Evolutionary conservation across 1,139 yeast species (phyloP).

Genomic region (Yamadazyma jaroonii): DNA sequence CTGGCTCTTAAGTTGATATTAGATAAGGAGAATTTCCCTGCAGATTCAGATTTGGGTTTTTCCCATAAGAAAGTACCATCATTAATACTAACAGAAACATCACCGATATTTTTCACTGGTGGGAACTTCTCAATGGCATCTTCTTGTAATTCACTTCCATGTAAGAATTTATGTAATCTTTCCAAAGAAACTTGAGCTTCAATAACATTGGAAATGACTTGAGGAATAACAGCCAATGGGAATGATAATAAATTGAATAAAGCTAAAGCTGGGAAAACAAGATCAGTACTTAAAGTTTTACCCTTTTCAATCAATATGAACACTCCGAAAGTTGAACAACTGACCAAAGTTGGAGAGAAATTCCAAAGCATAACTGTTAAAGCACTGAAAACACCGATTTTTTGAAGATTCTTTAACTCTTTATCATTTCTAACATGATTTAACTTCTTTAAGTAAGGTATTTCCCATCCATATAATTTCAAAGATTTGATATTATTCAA

Average conservation of each 20-base stretch:
- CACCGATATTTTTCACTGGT: conserved; percentile 53
- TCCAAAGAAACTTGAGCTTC: conserved; percentile 88
- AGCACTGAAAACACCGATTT: conserved; percentile 77
- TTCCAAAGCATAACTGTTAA: conserved; percentile 75
- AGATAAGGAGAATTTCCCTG: conserved; percentile 70
- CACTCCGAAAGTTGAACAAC: conserved; percentile 86
- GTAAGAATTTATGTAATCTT: conserved; percentile 72
- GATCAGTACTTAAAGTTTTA: conserved; percentile 78
- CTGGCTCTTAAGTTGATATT: conserved; percentile 66
- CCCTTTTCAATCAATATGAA: conserved; percentile 63
- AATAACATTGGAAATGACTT: conserved; percentile 78
- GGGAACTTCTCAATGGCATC: conserved; percentile 70
- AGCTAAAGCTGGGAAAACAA: conserved; percentile 93
- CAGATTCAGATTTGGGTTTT: conserved; percentile 54
- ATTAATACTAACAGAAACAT: conserved; percentile 63
- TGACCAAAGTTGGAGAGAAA: conserved; percentile 86
- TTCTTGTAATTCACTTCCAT: conserved; percentile 74
- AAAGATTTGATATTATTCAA: conserved; percentile 88
- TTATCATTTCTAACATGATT: conserved; percentile 83
- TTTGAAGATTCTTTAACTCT: conserved; percentile 75
- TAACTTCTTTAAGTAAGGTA: conserved; percentile 72
- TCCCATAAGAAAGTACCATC: conserved; percentile 90
- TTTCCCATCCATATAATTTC: conserved; percentile 94
- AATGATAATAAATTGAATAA: conserved; percentile 81
- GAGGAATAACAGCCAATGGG: conserved; percentile 93